Evolutionary conservation across 495 filamentous ascomycete species (phyloP).

Genomic region (Thermochaetoides thermophila): DNA sequence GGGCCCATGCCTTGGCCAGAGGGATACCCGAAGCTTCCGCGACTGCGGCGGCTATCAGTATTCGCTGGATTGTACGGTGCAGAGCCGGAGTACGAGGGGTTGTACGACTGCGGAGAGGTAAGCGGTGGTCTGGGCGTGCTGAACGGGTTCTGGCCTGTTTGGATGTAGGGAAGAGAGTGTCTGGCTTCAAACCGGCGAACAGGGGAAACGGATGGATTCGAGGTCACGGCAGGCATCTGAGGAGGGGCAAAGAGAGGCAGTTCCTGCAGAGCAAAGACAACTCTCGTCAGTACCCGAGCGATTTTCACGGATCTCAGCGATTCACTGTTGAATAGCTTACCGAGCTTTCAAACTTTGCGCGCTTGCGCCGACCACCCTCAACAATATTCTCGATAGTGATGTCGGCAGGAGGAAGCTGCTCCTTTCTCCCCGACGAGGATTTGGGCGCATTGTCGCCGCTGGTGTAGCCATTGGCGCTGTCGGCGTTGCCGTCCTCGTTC

Average conservation of each 20-base stretch:
- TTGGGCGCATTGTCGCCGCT: constrained; percentile 65
- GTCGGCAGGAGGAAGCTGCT: constrained; percentile 81
- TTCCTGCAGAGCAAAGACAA: constrained; percentile 48
- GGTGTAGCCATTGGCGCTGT: constrained; percentile 56
- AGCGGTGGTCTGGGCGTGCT: constrained; percentile 56
- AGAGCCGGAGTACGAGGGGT: constrained; percentile 30
- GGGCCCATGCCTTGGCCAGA: constrained; percentile 19
- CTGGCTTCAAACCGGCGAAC: constrained; percentile 52
- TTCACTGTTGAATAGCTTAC: too few relatives aligned
- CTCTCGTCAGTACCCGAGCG: too few relatives aligned
- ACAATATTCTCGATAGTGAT: constrained; percentile 97
- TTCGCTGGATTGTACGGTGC: constrained; percentile 36
- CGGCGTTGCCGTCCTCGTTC: constrained; percentile 50
- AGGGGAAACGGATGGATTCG: constrained; percentile 83
- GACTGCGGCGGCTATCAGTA: constrained; percentile 48
- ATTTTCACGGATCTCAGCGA: too few relatives aligned
- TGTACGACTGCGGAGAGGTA: constrained; percentile 67
- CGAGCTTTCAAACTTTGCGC: constrained; percentile 93
- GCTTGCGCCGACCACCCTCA: constrained; percentile 86
- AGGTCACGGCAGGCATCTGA: constrained; percentile 76
- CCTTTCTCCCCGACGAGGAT: constrained; percentile 61
- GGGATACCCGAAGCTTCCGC: constrained; percentile 42
- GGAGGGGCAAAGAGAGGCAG: constrained; percentile 87
- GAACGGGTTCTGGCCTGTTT: constrained; percentile 58
- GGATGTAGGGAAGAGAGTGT: constrained; percentile 50